A percentile compares a stretch with the other conserved stretches of the same genome.
Conservation (phyloP, 768 basidiomycete genomes). For the Naganishia friedmannii region DNA sequence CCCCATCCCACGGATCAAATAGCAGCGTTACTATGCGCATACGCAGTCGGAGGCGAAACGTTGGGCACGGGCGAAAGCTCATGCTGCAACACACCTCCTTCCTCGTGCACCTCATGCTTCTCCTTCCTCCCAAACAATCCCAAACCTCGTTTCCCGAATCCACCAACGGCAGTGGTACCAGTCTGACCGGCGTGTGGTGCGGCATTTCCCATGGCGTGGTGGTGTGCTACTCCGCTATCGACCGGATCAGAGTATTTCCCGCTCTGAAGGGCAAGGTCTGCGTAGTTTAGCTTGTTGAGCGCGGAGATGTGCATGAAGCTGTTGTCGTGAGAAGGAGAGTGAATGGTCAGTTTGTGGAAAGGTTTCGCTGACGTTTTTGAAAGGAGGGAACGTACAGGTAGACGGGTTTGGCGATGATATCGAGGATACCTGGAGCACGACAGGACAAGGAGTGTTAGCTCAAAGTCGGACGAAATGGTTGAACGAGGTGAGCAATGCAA, state of each 20-base stretch:
- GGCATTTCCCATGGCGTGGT: constrained; percentile 1
- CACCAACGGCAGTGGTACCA: not conserved
- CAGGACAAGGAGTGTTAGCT: not conserved
- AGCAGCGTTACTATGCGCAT: not conserved
- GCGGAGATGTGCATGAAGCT: constrained; percentile 44
- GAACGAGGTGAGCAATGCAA: not conserved
- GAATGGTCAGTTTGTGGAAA: not conserved
- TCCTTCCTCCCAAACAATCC: constrained; percentile 11
- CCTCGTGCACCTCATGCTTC: not conserved
- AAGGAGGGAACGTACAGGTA: constrained; percentile 35
- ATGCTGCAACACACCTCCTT: not conserved
- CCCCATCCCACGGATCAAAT: not conserved
- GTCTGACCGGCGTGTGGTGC: not conserved
- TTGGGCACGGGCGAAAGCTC: not conserved
- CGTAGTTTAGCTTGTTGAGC: constrained; percentile 49
- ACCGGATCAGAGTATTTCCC: constrained; percentile 20
- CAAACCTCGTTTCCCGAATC: not conserved
- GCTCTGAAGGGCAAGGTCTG: constrained; percentile 43
- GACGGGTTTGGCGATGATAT: constrained; percentile 52
- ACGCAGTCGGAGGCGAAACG: not conserved
- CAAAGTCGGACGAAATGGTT: not conserved
- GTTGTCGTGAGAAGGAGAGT: no score
- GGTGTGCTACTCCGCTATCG: constrained; percentile 17
- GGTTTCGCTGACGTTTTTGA: not conserved
- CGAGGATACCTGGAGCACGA: constrained; percentile 57